phyloP scores from a whole-genome alignment of 441 rosid genomes.

The Flueggea neowawraea region DNA sequence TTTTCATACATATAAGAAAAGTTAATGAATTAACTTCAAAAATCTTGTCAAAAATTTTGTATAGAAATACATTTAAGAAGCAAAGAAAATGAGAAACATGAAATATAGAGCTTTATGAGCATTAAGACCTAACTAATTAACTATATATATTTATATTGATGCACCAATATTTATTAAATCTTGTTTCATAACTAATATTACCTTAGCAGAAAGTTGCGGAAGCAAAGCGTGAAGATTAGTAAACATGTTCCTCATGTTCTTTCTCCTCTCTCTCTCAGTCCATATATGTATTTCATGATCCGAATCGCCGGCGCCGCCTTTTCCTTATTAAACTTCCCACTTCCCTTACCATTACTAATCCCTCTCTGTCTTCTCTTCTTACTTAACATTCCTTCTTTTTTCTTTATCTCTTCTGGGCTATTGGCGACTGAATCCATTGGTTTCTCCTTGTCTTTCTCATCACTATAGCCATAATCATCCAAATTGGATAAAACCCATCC shows the following conservation, averaged over 20 bases:
- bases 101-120: too few relatives aligned
- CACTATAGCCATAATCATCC: conserved; percentile 16
- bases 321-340: neutral
- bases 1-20: too few relatives aligned
- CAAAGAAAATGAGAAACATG: too few relatives aligned
- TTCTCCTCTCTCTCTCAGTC: conserved; percentile 88
- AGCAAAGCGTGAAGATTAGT: conserved; percentile 71
- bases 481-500: conserved; percentile 38
- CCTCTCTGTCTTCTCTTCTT: conserved; percentile 8
- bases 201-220: conserved; percentile 88
- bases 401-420: conserved; percentile 8
- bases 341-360: neutral
- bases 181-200: conserved; percentile 8
- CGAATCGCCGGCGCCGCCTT: conserved; percentile 33
- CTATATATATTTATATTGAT: too few relatives aligned
- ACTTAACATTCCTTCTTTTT: conserved; percentile 5
- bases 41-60: too few relatives aligned
- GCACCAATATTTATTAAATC: too few relatives aligned
- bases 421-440: neutral
- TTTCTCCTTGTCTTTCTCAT: conserved; percentile 13
- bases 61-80: too few relatives aligned
- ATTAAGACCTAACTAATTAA: too few relatives aligned
- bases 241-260: conserved; percentile 90
- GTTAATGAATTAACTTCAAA: too few relatives aligned
- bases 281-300: conserved; percentile 69